Percentiles rank a stretch among this genome's conserved stretches.
Evolutionary conservation across 495 filamentous ascomycete species (phyloP).

Genomic region (Jackrogersella minutella): DNA sequence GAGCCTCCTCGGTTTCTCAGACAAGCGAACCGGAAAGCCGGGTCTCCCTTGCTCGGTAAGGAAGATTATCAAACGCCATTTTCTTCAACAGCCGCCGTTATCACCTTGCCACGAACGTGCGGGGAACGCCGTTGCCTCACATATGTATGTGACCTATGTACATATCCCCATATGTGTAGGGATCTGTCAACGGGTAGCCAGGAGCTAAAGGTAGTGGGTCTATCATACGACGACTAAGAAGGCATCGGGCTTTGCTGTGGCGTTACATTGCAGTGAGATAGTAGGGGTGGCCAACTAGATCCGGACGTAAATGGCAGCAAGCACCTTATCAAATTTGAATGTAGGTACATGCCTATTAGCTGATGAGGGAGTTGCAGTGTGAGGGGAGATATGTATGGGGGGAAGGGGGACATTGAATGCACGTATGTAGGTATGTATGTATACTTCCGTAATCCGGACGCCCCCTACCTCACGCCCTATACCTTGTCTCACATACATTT

Average conservation of each 20-base stretch:
- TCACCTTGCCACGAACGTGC: constrained; percentile 11
- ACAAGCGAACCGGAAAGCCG: constrained; percentile 21
- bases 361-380: constrained; percentile 20
- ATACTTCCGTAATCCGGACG: constrained; percentile 20
- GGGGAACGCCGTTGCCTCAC: constrained; percentile 34
- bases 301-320: constrained; percentile 18
- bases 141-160: constrained; percentile 36
- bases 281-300: constrained; percentile 14
- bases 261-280: constrained; percentile 39
- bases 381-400: no score
- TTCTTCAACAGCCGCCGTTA: constrained; percentile 19
- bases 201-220: constrained; percentile 30
- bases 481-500: constrained; percentile 27
- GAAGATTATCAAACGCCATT: constrained; percentile 13
- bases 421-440: no score
- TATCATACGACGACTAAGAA: constrained; percentile 36
- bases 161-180: not conserved
- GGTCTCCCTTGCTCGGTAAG: constrained; percentile 23
- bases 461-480: not conserved
- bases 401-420: no score
- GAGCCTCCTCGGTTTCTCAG: constrained; percentile 19
- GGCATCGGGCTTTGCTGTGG: constrained; percentile 39
- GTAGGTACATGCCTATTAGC: constrained; percentile 13
- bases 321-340: constrained; percentile 38
- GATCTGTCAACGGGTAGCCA: not conserved